Conservation (phyloP, 441 rosid species). For the Daphne laureola region DNA sequence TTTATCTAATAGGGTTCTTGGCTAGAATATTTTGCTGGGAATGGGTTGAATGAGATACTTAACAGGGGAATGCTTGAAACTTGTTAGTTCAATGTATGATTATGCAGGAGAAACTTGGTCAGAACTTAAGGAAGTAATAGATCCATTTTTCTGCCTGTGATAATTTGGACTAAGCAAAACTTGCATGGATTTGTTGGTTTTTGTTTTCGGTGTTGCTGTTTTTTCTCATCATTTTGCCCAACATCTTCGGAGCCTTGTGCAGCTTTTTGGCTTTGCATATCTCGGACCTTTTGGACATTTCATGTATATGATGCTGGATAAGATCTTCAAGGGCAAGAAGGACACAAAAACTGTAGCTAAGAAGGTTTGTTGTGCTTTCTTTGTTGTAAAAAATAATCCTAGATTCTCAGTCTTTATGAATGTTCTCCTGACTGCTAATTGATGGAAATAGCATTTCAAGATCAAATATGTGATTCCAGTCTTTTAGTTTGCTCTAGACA, state of each 20-base stretch:
- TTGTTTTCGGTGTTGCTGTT: not conserved
- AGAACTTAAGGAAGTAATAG: too few relatives aligned
- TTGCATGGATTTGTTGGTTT: not conserved
- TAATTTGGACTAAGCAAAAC: too few relatives aligned
- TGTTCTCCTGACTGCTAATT: too few relatives aligned
- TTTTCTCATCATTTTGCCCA: not conserved
- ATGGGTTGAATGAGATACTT: too few relatives aligned
- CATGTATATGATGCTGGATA: constrained; percentile 63
- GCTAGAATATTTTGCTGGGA: too few relatives aligned
- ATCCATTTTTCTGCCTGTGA: too few relatives aligned
- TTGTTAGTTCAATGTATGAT: too few relatives aligned
- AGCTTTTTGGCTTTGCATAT: constrained; percentile 78
- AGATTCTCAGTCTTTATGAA: not conserved
- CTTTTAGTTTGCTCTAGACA: too few relatives aligned
- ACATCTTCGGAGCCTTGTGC: constrained; percentile 17
- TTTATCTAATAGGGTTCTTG: too few relatives aligned
- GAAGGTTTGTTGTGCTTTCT: constrained; percentile 42
- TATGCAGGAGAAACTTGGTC: too few relatives aligned
- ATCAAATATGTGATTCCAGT: not conserved
- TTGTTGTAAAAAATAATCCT: not conserved
- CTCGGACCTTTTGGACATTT: constrained; percentile 85
- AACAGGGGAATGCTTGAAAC: too few relatives aligned
- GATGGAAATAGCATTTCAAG: not conserved
- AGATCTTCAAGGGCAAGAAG: constrained; percentile 82
- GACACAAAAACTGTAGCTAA: constrained; percentile 78